Percentiles rank a stretch among this genome's conserved stretches.
Evolutionary conservation across 345 rosid genomes (phyloP).

Genomic region (Leavenworthia alabamica): DNA sequence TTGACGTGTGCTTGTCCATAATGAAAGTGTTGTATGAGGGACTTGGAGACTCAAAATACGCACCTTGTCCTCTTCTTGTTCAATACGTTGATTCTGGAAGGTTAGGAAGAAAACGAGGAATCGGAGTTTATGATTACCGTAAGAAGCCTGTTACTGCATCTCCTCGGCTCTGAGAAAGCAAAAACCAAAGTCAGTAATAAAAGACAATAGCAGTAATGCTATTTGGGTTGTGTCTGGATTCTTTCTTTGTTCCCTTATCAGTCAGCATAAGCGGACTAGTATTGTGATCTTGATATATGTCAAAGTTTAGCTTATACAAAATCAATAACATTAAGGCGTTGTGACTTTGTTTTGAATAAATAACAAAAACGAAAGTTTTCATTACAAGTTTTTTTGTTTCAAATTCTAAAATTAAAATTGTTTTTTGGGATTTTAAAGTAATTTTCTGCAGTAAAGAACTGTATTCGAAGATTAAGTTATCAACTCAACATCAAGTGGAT

Average conservation of each 20-base stretch:
- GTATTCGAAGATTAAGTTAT: background rate
- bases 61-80: constrained; percentile 80
- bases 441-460: background rate
- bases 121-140: constrained; percentile 70
- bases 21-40: constrained; percentile 72
- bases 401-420: background rate
- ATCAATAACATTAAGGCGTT: background rate
- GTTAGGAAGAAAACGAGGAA: constrained; percentile 63
- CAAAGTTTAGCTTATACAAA: background rate
- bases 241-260: background rate
- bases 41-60: constrained; percentile 58
- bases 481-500: constrained; percentile 1
- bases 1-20: constrained; percentile 73
- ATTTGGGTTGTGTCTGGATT: background rate
- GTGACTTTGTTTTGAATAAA: background rate
- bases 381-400: background rate
- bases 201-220: background rate
- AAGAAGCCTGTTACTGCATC: constrained; percentile 28
- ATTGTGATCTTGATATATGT: background rate
- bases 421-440: background rate
- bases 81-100: constrained; percentile 86
- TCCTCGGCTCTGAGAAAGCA: constrained; percentile 46
- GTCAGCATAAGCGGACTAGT: background rate
- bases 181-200: background rate
- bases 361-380: background rate